Evolutionary conservation across 176 grass and related monocot genomes (phyloP), one percentile per base, ranked within the genome.

Genomic region (Typha latifolia): DNA sequence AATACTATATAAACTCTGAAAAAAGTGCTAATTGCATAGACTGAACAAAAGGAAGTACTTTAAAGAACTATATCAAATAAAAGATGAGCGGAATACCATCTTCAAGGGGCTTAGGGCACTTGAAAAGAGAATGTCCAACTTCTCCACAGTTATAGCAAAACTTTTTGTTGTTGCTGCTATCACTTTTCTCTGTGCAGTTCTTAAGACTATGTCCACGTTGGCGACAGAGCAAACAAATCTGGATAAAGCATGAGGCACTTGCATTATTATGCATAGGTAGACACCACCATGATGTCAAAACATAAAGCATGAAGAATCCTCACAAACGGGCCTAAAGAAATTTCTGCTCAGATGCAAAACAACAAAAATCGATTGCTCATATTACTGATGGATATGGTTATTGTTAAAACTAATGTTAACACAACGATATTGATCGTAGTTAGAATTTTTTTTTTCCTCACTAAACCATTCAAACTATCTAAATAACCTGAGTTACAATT

Each of bases 131-230:
- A 72, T 99, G 94, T 14, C 89, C 86, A 65, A 27, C 73, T 81
- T 74, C 83, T 74, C 94, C 89, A 66, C 94, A 99, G 64, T 99
- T 99, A 71, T 99, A 99, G 64, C 89, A 93, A 51, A 93, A 84
- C 48, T 90, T 93, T 61, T 81, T 93, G 32, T 72, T 90, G 51
- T 70, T 51, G 78, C 50, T 75, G 10, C 71, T 78, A 64, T 80
- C 89, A 59, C 14, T 75, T 82, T 90, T 93, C 16, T 93, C 86
- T 51, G 89, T 69, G 16, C 94, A 99, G 74, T 93, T 99, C 81
- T 99, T 90, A 57, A 93, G 62, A 49, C 89, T 99, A 67, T 99
- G 94, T 8, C 94, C 93, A 4, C 70, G 64, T 56, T 92, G 81
- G 61, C 93, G 69, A 69, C 93, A 97, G 55, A 79, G 84, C 78